Evolutionary conservation across 2,329 filamentous ascomycete genomes (phyloP), one percentile per base, ranked within the genome.

Genomic region (Colletotrichum tamarilloi): DNA sequence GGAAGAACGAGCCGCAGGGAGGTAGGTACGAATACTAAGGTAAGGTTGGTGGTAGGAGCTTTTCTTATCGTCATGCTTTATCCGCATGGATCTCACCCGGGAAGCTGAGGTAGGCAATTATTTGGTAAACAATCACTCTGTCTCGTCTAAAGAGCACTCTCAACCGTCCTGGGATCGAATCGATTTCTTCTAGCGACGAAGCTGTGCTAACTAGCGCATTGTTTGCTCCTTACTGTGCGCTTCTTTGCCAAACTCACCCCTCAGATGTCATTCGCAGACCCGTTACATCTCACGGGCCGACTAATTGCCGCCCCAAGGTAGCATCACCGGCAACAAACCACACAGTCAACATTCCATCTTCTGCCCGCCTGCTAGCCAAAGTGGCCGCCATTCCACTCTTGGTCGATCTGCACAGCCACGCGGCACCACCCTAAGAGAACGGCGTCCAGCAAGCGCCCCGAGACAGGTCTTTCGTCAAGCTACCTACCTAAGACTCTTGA

Each of bases 331-430:
- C 3, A 26, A 26, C 24, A 6, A 19, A 42, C 38, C 38, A 6
- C 3, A 32, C 46, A 42, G 42, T 66, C 60, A 65, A 65, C 67
- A 52, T 52, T 12, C 14, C 35, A 52, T 46, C 38, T 22, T n/a
- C 26, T 67, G n/a, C 22, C 46, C 14, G 19, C 22, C 8, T 38
- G 38, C 28, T 22, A 55, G 58, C 65, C 65, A 68, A 68, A 68
- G 69, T 26, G 65, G 46, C 58, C 49, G 26, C 67, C 59, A 59
- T 66, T 55, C 65, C 66, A 68, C 59, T 62, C 42, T 73, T 14
- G 42, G 49, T 71, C 56, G 22, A 38, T 57, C 42, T 71, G 67
- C 71, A 71, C 67, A 71, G 71, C 71, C 71, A 70, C 67, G 67
- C 67, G 55, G 46, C 38, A 64, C 66, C 60, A 64, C 53, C 55